Evolutionary conservation across 1,139 yeast genomes (phyloP).

Genomic region (Taphrina wiesneri): DNA sequence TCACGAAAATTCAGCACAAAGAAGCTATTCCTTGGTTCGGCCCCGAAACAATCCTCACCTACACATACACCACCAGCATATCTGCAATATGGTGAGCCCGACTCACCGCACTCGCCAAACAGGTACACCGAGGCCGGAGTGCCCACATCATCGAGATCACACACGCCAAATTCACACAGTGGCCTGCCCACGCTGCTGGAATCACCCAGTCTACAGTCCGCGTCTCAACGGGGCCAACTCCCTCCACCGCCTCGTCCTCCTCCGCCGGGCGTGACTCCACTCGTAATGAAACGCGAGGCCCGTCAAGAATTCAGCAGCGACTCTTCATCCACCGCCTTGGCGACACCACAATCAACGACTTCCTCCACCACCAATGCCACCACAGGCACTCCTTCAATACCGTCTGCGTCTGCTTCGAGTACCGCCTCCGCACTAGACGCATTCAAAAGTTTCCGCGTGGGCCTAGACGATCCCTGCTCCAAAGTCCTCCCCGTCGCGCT

Average conservation of each 20-base stretch:
- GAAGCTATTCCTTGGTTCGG: constrained; percentile 29
- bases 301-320: not conserved
- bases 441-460: constrained; percentile 78
- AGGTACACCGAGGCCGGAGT: not conserved
- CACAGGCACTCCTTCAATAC: constrained; percentile 2
- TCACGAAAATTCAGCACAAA: constrained; percentile 33
- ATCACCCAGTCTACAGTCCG: constrained; percentile 1
- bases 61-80: constrained; percentile 27
- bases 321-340: not conserved
- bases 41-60: constrained; percentile 27
- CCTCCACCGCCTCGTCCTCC: constrained; percentile 32
- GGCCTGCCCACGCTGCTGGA: not conserved
- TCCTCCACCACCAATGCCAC: constrained; percentile 34
- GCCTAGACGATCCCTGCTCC: constrained; percentile 89
- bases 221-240: not conserved
- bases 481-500: constrained; percentile 86
- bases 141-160: not conserved
- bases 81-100: constrained; percentile 18
- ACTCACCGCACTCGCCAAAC: constrained; percentile 25
- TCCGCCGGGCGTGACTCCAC: constrained; percentile 30
- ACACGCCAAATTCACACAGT: constrained; percentile 21
- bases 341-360: constrained; percentile 35
- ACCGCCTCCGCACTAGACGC: constrained; percentile 55
- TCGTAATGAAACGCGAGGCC: not conserved
- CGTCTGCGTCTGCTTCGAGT: not conserved